A percentile compares a stretch with the other conserved stretches of the same genome.
Evolutionary conservation across 345 rosid species (phyloP).

Genomic region (Reutealis trisperma): DNA sequence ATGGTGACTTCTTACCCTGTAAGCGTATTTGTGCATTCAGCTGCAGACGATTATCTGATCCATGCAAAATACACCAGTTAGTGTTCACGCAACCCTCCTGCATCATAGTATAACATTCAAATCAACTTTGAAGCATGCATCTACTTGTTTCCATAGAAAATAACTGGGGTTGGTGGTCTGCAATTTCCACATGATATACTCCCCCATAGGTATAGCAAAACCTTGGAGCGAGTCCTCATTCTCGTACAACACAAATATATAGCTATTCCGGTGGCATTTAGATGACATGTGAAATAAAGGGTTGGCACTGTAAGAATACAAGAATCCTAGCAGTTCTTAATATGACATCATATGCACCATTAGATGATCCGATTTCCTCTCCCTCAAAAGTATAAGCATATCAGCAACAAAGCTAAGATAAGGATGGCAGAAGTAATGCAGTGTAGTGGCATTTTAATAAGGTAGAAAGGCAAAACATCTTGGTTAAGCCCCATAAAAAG

Average conservation of each 20-base stretch:
- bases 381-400: neutral
- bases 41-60: slow-evolving; percentile 41
- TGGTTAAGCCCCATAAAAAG: neutral
- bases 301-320: neutral
- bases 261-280: neutral
- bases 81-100: slow-evolving; percentile 24
- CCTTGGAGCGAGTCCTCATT: neutral
- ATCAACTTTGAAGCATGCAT: slow-evolving; percentile 24
- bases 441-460: no score
- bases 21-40: slow-evolving; percentile 33
- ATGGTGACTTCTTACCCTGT: slow-evolving; percentile 41
- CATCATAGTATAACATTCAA: slow-evolving; percentile 20
- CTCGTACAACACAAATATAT: neutral
- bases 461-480: neutral
- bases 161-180: neutral
- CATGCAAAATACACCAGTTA: slow-evolving; percentile 36
- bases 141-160: neutral
- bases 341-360: neutral
- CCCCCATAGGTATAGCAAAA: neutral
- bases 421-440: no score
- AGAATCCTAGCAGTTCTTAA: neutral
- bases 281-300: neutral
- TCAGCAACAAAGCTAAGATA: neutral
- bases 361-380: neutral
- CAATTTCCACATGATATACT: neutral